Evolutionary conservation across 2,329 filamentous ascomycete genomes (phyloP), one percentile per base, ranked within the genome.

Genomic region (Fusarium solani-melongenae): DNA sequence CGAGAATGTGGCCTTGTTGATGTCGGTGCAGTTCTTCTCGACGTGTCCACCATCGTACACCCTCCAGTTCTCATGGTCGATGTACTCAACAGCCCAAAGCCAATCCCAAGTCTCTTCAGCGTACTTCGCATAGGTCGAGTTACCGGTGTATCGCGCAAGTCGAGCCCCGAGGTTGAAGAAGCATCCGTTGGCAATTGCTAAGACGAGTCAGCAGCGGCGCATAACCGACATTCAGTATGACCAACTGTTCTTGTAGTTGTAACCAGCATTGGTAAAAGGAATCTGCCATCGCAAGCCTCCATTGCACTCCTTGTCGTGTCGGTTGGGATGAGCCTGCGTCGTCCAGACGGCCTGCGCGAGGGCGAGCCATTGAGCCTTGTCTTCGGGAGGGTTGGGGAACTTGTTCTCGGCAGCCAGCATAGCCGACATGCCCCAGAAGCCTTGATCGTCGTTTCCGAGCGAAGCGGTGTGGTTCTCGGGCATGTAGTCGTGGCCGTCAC

Each of bases 271-370:
- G 73, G 92, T 91, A 2, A 89, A 85, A 65, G 91, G 93, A 68
- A 96, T 92, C 84, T 96, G 93, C 92, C 93, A 94, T 76, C 92
- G 86, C 75, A 95, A 79, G 11, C 93, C 93, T 72, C 93, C 93
- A 24, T 86, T 85, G 76, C 93, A 95, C 3, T 85, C 86, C 1
- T 86, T 80, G 7, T 86, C 88, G 78, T 94, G 92, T 84, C 93
- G 93, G 49, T 92, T 62, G 87, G 14, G 86, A 83, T 53, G 82
- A 75, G 88, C 90, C 67, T 88, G 86, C 1, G 89, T 89, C 73
- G 93, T 91, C 78, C 89, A 95, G 6, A 93, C 92, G 49, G 90
- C 91, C 79, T 93, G 90, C 0, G 90, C 92, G 6, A 94, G 86
- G 2, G 91, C 87, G 15, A 92, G 82, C 88, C 91, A 92, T 72